Evolutionary conservation across 1,139 yeast species (phyloP).

Genomic region (Pichia sp.): DNA sequence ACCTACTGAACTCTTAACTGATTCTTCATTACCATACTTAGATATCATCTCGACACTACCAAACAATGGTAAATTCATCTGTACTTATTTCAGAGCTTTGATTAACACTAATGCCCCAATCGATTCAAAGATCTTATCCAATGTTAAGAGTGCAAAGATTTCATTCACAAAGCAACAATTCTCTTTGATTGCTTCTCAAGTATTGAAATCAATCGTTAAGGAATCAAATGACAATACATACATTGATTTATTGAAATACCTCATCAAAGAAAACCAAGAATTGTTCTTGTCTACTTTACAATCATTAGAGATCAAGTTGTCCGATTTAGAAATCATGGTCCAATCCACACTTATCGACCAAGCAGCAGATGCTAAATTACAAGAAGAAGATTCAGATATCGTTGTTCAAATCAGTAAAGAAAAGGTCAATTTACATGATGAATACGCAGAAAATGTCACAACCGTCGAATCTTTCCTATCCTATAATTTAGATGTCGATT

Average conservation of each 20-base stretch:
- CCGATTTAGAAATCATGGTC: slow-evolving; percentile 64
- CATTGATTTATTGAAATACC: slow-evolving; percentile 44
- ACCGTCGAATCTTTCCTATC: slow-evolving; percentile 40
- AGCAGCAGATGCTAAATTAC: slow-evolving; percentile 28
- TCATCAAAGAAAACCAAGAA: slow-evolving; percentile 40
- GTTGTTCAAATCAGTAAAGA: slow-evolving; percentile 27
- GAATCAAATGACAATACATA: slow-evolving; percentile 33
- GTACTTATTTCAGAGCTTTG: slow-evolving; percentile 29
- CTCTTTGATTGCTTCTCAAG: slow-evolving; percentile 30
- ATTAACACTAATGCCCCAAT: slow-evolving; percentile 26
- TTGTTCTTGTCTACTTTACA: slow-evolving; percentile 43
- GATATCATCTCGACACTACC: slow-evolving; percentile 21
- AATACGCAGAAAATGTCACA: slow-evolving; percentile 30
- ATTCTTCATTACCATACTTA: slow-evolving; percentile 20
- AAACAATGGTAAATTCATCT: slow-evolving; percentile 27
- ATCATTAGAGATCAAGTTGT: slow-evolving; percentile 41
- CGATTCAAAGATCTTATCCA: slow-evolving; percentile 12
- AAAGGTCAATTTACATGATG: slow-evolving; percentile 17
- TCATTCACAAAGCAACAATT: slow-evolving; percentile 29
- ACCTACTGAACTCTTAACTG: slow-evolving; percentile 22
- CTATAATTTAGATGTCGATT: slow-evolving; percentile 31
- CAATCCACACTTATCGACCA: slow-evolving; percentile 49
- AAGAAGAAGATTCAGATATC: slow-evolving; percentile 32
- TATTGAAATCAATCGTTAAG: slow-evolving; percentile 29
- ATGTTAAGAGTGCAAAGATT: slow-evolving; percentile 14